Base-by-base conservation (phyloP, 2,329 filamentous ascomycete genomes). In the Pseudovirgaria hyperparasitica region DNA sequence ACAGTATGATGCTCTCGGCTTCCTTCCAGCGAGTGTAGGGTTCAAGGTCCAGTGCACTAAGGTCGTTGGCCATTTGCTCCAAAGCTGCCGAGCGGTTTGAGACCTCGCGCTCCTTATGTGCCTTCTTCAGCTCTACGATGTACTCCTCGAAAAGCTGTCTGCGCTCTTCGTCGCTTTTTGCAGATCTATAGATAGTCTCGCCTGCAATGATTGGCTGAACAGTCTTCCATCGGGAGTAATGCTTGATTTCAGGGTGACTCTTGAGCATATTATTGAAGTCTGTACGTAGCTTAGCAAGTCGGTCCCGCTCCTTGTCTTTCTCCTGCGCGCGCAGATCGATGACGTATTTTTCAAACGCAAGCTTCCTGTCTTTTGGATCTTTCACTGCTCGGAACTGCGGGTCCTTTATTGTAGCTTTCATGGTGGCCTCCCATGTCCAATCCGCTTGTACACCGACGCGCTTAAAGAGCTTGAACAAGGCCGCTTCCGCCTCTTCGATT, bases 231-330 rank as follows among this genome's bases (percentile, higher is more conserved):
- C 85, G 79, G 22, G 87, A 94, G 55, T 92, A 94, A 53, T 94
- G 75, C 55, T 86, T 90, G 56, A 98, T 96, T 55, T 98, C 90
- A 34, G 86, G 85, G 54, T 98, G 87, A 39, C 85, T 86, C 57
- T 79, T 84, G 40, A 98, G 70, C 90, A 98, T 98, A 29, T 77
- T 86, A 41, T 80, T 79, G 56, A 98, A 98, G 63, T 96, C 90
- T 54, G 81, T 70, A 45, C 85, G 82, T 47, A 96, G 68, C 62
- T 94, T 96, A 43, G 82, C 69, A 54, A 92, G 68, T 50, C 90
- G 78, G 58, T 96, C 87, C 57, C 92, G 87, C 48, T 86, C 86
- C 41, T 81, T 80, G 54, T 92, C 84, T 62, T 92, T 90, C 60
- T 98, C 90, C 60, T 94, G 82, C 40, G 80, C 67, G 41, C 90